A percentile compares a stretch with the other conserved stretches of the same genome.
Evolutionary conservation across 2,329 filamentous ascomycete species (phyloP).

Genomic region (Cercospora janseana): DNA sequence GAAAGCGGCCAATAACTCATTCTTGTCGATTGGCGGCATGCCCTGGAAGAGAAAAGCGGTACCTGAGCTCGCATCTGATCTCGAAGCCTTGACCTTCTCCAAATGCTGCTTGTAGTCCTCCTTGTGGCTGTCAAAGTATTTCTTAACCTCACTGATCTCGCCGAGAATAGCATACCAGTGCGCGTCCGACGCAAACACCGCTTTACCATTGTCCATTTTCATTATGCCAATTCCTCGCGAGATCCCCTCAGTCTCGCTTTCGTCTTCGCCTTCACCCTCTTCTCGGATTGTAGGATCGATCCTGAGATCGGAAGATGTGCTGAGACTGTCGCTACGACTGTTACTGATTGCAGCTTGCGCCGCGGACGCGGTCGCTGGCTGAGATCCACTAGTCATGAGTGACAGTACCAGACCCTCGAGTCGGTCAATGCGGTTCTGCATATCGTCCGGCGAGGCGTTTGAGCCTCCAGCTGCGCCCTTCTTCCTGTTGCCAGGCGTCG

Average conservation of each 20-base stretch:
- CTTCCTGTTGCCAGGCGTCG: conserved; percentile 65
- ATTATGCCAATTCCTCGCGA: conserved; percentile 53
- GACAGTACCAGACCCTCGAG: conserved; percentile 89
- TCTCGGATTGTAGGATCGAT: conserved; percentile 55
- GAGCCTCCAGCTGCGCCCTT: conserved; percentile 52
- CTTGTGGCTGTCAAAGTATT: conserved; percentile 81
- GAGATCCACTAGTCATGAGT: conserved; percentile 80
- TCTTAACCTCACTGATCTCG: conserved; percentile 87
- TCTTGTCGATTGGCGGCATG: conserved; percentile 64
- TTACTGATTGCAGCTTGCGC: conserved; percentile 56
- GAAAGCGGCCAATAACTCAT: conserved; percentile 75
- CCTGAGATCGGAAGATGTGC: conserved; percentile 42
- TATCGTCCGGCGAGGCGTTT: conserved; percentile 74
- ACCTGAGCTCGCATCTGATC: conserved; percentile 58
- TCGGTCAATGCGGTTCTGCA: conserved; percentile 97
- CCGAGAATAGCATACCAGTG: conserved; percentile 55
- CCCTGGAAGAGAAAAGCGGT: conserved; percentile 78
- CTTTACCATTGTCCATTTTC: conserved; percentile 52
- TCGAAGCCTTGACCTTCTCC: conserved; percentile 69
- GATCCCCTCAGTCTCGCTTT: conserved; percentile 61
- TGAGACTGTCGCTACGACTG: conserved; percentile 43
- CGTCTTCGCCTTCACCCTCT: conserved; percentile 51
- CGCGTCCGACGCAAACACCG: conserved; percentile 51
- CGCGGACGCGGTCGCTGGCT: conserved; percentile 55
- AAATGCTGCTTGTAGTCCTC: conserved; percentile 83